Conservation (phyloP, 2,329 filamentous ascomycete species). For the Fusarium transvaalense region DNA sequence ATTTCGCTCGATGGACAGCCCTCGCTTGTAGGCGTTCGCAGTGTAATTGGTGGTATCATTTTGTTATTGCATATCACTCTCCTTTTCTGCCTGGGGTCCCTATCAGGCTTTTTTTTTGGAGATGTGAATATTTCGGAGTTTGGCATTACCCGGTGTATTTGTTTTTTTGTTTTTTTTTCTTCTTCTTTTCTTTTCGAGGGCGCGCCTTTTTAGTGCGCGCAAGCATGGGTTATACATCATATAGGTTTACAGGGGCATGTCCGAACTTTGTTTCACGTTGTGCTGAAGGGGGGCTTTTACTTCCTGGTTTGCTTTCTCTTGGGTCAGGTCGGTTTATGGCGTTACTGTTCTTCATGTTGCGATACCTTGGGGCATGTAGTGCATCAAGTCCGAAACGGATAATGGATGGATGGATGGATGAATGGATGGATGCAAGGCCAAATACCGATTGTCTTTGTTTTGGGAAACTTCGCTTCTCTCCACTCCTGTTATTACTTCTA, state of each 20-base stretch:
- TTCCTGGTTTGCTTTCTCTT: slow-evolving; percentile 19
- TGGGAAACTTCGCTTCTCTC: slow-evolving; percentile 35
- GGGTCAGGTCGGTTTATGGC: slow-evolving; percentile 30
- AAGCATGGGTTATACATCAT: slow-evolving; percentile 44
- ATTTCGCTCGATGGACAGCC: neutral
- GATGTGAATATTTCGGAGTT: slow-evolving; percentile 38
- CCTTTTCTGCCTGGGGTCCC: slow-evolving; percentile 10
- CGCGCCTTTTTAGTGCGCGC: slow-evolving; percentile 29
- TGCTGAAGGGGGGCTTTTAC: slow-evolving; percentile 29
- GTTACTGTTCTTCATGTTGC: slow-evolving; percentile 41
- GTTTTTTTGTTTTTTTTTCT: neutral
- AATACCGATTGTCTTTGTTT: slow-evolving; percentile 26
- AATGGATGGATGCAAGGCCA: slow-evolving; percentile 35
- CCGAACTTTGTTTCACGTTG: slow-evolving; percentile 32
- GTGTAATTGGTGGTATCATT: slow-evolving; percentile 26
- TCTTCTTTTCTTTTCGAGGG: slow-evolving; percentile 11
- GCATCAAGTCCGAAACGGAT: slow-evolving; percentile 26
- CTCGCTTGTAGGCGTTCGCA: slow-evolving; percentile 40
- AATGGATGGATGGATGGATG: slow-evolving; percentile 32
- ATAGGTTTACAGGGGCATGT: slow-evolving; percentile 44
- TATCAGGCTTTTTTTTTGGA: slow-evolving; percentile 13
- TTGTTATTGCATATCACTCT: slow-evolving; percentile 34
- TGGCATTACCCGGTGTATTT: slow-evolving; percentile 28
- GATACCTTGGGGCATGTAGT: slow-evolving; percentile 43
- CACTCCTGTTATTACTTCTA: slow-evolving; percentile 30